A percentile compares a stretch with the other conserved stretches of the same genome.
Evolutionary conservation across 768 basidiomycete species (phyloP).

Genomic region (Leccinellum rugosiceps): DNA sequence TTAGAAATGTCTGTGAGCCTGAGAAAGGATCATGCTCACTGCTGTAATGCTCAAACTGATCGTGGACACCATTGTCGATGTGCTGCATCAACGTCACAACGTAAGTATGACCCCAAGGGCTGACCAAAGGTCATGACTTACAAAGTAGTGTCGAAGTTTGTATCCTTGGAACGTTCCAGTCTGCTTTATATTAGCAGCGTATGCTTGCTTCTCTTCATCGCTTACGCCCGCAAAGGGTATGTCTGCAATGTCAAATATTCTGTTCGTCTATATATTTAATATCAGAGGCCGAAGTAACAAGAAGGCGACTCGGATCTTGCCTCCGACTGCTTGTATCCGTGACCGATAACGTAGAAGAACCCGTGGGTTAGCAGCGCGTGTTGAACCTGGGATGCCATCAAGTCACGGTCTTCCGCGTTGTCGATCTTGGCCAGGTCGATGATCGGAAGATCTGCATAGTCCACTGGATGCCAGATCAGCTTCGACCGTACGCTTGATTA

Average conservation of each 20-base stretch:
- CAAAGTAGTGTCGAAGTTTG: not conserved
- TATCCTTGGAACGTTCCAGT: not conserved
- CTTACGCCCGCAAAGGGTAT: not conserved
- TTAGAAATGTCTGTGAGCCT: not conserved
- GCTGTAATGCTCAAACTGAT: not conserved
- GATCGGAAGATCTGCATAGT: not conserved
- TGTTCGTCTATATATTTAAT: not conserved
- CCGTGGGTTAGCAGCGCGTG: not conserved
- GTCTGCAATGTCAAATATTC: not conserved
- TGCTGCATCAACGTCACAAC: not conserved
- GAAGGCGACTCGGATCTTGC: not conserved
- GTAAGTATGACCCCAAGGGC: not conserved
- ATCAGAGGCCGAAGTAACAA: not conserved
- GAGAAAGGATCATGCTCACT: not conserved
- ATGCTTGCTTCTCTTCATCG: not conserved
- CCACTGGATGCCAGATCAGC: not conserved
- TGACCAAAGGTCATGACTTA: not conserved
- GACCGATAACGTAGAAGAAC: not conserved
- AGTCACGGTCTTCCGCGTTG: not conserved
- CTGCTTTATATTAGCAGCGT: not conserved
- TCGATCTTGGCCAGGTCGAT: not conserved
- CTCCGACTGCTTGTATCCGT: not conserved
- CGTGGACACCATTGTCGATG: not conserved
- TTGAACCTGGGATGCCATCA: not conserved
- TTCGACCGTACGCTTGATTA: not conserved